Evolutionary conservation across 768 basidiomycete species (phyloP).

Genomic region (Collybia sp.): DNA sequence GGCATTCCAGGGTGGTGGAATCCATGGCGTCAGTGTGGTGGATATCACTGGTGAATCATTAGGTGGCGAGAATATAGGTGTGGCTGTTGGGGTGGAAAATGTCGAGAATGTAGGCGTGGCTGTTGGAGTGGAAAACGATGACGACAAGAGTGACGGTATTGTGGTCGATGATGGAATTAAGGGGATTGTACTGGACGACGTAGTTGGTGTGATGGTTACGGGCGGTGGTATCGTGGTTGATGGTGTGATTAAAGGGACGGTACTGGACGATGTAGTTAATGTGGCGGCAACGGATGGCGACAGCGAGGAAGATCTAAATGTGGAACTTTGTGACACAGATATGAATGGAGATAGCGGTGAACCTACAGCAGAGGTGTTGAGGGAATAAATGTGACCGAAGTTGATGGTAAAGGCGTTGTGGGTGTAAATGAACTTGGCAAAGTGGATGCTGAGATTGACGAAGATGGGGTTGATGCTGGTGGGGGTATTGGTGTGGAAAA

Average conservation of each 20-base stretch:
- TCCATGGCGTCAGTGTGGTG: neutral
- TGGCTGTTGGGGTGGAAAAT: neutral
- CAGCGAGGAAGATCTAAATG: conserved; percentile 3
- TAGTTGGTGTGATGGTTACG: conserved; percentile 1
- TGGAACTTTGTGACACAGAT: conserved; percentile 8
- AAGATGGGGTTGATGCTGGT: neutral
- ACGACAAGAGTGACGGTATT: neutral
- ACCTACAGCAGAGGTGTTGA: neutral
- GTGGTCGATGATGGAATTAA: neutral
- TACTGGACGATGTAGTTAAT: conserved; percentile 1
- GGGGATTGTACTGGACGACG: conserved; percentile 2
- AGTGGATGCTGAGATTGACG: neutral
- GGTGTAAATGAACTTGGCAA: neutral
- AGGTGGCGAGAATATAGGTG: neutral
- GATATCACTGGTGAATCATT: neutral
- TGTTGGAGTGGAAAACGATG: conserved; percentile 2
- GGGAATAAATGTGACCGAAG: neutral
- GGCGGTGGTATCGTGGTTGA: conserved; percentile 1
- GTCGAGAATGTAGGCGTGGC: conserved; percentile 3
- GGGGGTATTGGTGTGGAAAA: neutral
- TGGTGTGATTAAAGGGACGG: conserved; percentile 5
- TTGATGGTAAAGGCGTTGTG: neutral
- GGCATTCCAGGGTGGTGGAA: neutral
- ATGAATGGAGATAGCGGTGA: neutral
- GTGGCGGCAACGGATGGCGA: conserved; percentile 3